Evolutionary conservation across 192 early-diverging fungal species (phyloP).

Genomic region (Backusella parvicylindrica): DNA sequence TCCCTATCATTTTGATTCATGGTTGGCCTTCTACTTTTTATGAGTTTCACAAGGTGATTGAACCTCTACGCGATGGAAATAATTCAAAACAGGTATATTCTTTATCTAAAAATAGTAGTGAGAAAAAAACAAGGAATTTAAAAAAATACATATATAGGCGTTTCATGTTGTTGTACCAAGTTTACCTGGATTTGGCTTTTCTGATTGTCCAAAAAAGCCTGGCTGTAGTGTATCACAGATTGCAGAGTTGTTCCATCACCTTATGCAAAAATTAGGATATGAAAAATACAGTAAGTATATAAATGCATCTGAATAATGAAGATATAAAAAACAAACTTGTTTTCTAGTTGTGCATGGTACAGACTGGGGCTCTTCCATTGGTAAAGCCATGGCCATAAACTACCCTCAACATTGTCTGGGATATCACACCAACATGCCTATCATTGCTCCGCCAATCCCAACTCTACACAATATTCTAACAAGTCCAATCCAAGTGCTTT

Average conservation of each 20-base stretch:
- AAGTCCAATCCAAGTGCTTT: constrained; percentile 3
- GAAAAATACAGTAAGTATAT: neutral
- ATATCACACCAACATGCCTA: constrained; percentile 14
- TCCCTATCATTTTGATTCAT: constrained; percentile 57
- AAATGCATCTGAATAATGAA: neutral
- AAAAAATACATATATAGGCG: constrained; percentile 13
- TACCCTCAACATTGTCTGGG: constrained; percentile 7
- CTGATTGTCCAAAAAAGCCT: constrained; percentile 23
- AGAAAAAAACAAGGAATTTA: neutral
- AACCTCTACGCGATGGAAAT: constrained; percentile 32
- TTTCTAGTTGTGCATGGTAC: constrained; percentile 21
- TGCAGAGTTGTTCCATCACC: constrained; percentile 10
- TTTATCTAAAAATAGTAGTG: neutral
- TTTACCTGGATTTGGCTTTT: constrained; percentile 64
- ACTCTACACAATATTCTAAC: neutral
- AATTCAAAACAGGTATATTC: neutral
- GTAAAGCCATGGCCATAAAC: neutral
- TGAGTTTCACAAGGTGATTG: constrained; percentile 55
- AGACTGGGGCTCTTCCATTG: constrained; percentile 23
- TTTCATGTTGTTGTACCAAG: constrained; percentile 66
- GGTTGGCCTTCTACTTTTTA: constrained; percentile 63
- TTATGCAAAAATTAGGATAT: constrained; percentile 33
- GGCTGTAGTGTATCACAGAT: constrained; percentile 12
- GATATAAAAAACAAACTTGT: neutral
- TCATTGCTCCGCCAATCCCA: neutral